Evolutionary conservation across 169 alveolate genomes (phyloP).

Genomic region (Eimeria maxima): DNA sequence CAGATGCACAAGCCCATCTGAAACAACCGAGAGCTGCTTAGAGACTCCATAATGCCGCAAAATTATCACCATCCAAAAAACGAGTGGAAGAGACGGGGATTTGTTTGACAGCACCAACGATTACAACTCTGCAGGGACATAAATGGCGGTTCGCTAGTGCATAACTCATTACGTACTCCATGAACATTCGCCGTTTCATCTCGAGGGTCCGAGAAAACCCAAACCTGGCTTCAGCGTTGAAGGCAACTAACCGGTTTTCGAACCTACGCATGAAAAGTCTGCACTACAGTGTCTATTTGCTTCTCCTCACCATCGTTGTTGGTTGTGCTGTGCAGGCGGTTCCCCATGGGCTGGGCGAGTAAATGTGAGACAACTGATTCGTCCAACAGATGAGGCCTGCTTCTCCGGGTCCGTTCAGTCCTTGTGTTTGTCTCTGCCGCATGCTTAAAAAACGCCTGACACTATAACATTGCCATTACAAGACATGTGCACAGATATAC

Average conservation of each 20-base stretch:
- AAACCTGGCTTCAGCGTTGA: neutral
- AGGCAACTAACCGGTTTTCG: neutral
- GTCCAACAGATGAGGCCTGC: neutral
- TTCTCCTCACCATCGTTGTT: constrained; percentile 60
- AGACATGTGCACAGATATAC: neutral
- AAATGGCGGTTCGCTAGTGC: neutral
- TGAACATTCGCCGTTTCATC: neutral
- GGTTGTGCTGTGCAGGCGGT: constrained; percentile 35
- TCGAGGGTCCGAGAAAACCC: neutral
- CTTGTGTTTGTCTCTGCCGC: neutral
- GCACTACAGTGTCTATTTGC: neutral
- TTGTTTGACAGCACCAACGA: neutral
- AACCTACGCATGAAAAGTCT: neutral
- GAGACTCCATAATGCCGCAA: neutral
- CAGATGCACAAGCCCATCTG: neutral
- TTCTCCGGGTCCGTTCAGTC: neutral
- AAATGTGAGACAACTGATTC: neutral
- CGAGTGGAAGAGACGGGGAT: neutral
- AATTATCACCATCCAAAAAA: neutral
- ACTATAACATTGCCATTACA: neutral
- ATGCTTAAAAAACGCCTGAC: constrained; percentile 36
- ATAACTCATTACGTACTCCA: neutral
- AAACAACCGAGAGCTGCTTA: neutral
- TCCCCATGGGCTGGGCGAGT: constrained; percentile 60
- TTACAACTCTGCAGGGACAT: neutral